A percentile compares a stretch with the other conserved stretches of the same genome.
Evolutionary conservation across 2,329 filamentous ascomycete species (phyloP).

Genomic region (Xylaria hypoxylon): DNA sequence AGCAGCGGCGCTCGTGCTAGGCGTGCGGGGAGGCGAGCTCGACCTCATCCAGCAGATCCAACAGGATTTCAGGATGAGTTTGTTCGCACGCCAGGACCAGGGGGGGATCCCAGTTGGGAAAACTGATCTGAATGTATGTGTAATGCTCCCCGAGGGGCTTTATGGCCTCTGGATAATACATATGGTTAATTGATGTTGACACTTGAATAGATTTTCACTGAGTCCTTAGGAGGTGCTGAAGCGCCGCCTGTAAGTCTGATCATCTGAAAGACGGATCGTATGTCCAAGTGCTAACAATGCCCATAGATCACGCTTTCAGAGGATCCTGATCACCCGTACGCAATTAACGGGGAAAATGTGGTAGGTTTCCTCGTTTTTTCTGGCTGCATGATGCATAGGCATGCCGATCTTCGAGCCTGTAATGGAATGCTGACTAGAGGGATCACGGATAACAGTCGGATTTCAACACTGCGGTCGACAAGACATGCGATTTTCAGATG

Average conservation of each 20-base stretch:
- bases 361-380: constrained; percentile 18
- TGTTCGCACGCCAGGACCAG: constrained; percentile 52
- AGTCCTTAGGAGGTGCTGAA: constrained; percentile 13
- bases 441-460: constrained; percentile 50
- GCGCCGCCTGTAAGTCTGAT: constrained; percentile 23
- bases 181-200: neutral
- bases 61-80: constrained; percentile 53
- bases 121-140: constrained; percentile 53
- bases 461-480: constrained; percentile 56
- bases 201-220: constrained; percentile 19
- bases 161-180: neutral
- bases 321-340: constrained; percentile 28
- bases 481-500: constrained; percentile 63
- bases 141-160: neutral
- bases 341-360: neutral
- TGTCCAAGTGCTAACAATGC: constrained; percentile 9
- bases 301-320: constrained; percentile 26
- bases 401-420: neutral
- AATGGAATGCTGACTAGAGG: constrained; percentile 7
- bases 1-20: constrained; percentile 36
- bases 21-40: constrained; percentile 36
- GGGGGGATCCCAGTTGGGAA: constrained; percentile 23
- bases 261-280: neutral
- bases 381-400: neutral
- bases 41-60: constrained; percentile 49